These are phyloP conservation scores for Sporormia fimetaria DNA, from an alignment of 495 filamentous ascomycete species.

Conservation along the genomic window DNA sequence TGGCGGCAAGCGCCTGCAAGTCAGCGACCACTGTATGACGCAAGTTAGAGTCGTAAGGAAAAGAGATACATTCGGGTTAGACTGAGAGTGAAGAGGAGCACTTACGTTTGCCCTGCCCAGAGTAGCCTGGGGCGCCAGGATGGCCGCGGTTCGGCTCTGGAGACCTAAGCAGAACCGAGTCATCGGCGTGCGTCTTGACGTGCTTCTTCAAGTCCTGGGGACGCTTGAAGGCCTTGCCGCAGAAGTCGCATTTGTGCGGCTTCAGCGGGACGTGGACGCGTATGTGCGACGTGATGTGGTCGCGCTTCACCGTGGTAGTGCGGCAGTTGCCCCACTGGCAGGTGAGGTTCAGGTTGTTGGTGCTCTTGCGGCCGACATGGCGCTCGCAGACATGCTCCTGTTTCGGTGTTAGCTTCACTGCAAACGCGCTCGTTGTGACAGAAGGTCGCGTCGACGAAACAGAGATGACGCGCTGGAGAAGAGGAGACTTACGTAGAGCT, in stretches of 20 bases:
- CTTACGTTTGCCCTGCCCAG: slow-evolving; percentile 45
- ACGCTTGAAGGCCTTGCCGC: slow-evolving; percentile 97
- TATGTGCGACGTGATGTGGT: slow-evolving; percentile 99
- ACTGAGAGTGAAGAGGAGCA: slow-evolving; percentile 25
- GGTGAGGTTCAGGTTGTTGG: slow-evolving; percentile 94
- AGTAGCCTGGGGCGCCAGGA: slow-evolving; percentile 43
- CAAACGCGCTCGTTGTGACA: background rate
- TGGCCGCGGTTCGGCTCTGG: slow-evolving; percentile 52
- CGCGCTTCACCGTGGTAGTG: slow-evolving; percentile 95
- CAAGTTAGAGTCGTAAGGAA: slow-evolving; percentile 25
- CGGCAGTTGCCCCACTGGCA: slow-evolving; percentile 96
- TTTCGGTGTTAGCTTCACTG: slow-evolving; percentile 22
- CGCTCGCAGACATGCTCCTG: slow-evolving; percentile 98
- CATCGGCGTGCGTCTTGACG: slow-evolving; percentile 99
- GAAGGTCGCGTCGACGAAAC: background rate
- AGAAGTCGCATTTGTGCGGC: slow-evolving; percentile 97
- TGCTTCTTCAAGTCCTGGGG: slow-evolving; percentile 99
- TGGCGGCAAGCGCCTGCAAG: slow-evolving; percentile 38
- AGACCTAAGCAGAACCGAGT: slow-evolving; percentile 75
- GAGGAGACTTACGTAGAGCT: slow-evolving; percentile 69
- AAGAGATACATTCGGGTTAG: slow-evolving; percentile 4
- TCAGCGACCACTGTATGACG: slow-evolving; percentile 34
- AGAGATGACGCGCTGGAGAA: background rate
- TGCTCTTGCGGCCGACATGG: slow-evolving; percentile 96
- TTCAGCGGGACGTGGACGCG: slow-evolving; percentile 96